phyloP scores from a whole-genome alignment of 2,329 filamentous ascomycete genomes.

The Nigrospora sphaerica region DNA sequence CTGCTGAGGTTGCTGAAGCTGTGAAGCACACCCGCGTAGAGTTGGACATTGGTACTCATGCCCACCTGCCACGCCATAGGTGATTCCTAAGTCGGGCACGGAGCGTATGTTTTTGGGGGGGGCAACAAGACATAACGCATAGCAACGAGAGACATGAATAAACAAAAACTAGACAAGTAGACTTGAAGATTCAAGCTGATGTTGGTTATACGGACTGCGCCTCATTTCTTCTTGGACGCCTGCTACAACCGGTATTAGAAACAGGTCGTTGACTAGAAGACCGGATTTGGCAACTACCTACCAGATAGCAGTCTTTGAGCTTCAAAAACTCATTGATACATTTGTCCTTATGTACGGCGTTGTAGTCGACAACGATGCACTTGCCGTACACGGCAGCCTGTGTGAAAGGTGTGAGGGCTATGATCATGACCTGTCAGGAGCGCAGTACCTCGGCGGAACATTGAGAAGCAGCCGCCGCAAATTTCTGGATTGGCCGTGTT shows the following conservation, averaged over 20 bases:
- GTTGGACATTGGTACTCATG: too few species aligned
- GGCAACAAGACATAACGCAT: too few species aligned
- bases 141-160: too few species aligned
- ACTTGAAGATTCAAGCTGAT: too few species aligned
- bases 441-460: slow-evolving; percentile 46
- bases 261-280: neutral
- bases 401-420: neutral
- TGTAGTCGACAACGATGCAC: slow-evolving; percentile 87
- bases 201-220: too few species aligned
- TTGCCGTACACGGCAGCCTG: slow-evolving; percentile 83
- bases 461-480: slow-evolving; percentile 46
- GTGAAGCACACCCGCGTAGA: slow-evolving; percentile 23
- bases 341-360: slow-evolving; percentile 83
- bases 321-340: slow-evolving; percentile 78
- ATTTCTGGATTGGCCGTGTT: slow-evolving; percentile 45
- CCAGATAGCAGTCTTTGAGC: slow-evolving; percentile 82
- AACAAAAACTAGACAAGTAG: too few species aligned
- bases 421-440: too few species aligned
- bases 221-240: slow-evolving; percentile 37
- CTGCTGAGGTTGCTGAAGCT: slow-evolving; percentile 69
- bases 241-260: slow-evolving; percentile 26
- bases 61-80: too few species aligned
- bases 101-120: too few species aligned
- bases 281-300: slow-evolving; percentile 33
- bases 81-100: too few species aligned